phyloP scores from a whole-genome alignment of 768 basidiomycete species.

The Sarcodon sp. region DNA sequence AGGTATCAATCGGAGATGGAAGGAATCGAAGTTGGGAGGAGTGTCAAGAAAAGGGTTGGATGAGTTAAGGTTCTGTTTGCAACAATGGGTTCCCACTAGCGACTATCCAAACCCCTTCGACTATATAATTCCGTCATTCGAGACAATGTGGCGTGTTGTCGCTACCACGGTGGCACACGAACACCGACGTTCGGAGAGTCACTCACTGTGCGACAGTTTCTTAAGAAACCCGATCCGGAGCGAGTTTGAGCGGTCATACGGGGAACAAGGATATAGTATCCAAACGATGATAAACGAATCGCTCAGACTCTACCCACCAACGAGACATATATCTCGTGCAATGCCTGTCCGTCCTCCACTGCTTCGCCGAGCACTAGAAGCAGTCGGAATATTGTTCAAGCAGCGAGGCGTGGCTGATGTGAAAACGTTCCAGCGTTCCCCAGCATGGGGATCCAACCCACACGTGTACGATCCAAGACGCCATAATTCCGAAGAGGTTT shows the following conservation, averaged over 20 bases:
- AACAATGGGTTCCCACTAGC: no score
- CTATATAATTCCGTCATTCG: constrained; percentile 45
- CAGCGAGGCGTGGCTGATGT: constrained; percentile 12
- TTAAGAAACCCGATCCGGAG: constrained; percentile 15
- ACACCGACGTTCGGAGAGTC: constrained; percentile 14
- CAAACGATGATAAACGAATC: constrained; percentile 27
- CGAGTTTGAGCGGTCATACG: constrained; percentile 15
- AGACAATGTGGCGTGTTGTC: constrained; percentile 49
- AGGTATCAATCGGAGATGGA: no score
- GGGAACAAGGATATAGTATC: constrained; percentile 15
- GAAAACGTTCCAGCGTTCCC: constrained; percentile 11
- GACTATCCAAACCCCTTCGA: constrained; percentile 29
- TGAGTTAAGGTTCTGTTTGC: no score
- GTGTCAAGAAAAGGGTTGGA: no score
- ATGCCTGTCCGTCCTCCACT: no score
- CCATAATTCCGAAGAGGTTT: constrained; percentile 18
- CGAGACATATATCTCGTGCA: constrained; percentile 28
- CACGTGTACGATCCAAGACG: constrained; percentile 30
- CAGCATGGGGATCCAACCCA: constrained; percentile 22
- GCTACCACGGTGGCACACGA: constrained; percentile 29
- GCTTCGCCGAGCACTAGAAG: no score
- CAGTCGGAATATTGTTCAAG: no score
- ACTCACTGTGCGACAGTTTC: constrained; percentile 23
- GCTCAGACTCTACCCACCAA: constrained; percentile 39
- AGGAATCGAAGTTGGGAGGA: no score